A percentile compares a stretch with the other conserved stretches of the same genome.
phyloP scores from a whole-genome alignment of 2,329 filamentous ascomycete species.

The Fusarium caatingaense region DNA sequence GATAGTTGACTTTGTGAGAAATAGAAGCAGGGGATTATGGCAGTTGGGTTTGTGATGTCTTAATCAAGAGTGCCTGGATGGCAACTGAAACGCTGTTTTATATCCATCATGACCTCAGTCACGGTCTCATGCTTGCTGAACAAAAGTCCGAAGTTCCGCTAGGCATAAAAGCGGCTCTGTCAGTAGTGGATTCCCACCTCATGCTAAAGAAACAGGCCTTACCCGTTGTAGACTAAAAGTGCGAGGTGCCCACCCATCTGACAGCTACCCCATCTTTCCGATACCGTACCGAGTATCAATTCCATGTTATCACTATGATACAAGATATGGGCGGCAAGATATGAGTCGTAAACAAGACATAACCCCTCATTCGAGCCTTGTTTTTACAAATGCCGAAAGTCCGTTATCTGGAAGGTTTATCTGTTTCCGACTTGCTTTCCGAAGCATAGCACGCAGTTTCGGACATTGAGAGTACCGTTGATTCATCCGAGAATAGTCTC shows the following conservation, averaged over 20 bases:
- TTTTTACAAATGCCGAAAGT: no score
- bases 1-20: no score
- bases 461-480: neutral
- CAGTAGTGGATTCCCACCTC: neutral
- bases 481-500: constrained; percentile 1
- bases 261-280: neutral
- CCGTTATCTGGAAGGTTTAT: neutral
- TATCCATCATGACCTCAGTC: neutral
- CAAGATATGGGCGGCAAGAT: accelerated
- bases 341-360: neutral
- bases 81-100: neutral
- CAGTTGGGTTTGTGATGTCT: no score
- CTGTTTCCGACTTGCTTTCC: neutral
- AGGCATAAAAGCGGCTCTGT: neutral
- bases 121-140: no score
- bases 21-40: no score
- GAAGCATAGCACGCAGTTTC: neutral
- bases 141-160: neutral
- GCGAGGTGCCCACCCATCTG: neutral
- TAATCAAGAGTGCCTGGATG: no score
- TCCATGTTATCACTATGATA: neutral
- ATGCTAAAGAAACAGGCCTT: neutral
- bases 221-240: constrained; percentile 12
- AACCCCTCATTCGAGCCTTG: neutral
- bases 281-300: neutral